These are phyloP conservation scores for Neurospora pannonica DNA, from an alignment of 495 filamentous ascomycete genomes.

Conservation along the genomic window DNA sequence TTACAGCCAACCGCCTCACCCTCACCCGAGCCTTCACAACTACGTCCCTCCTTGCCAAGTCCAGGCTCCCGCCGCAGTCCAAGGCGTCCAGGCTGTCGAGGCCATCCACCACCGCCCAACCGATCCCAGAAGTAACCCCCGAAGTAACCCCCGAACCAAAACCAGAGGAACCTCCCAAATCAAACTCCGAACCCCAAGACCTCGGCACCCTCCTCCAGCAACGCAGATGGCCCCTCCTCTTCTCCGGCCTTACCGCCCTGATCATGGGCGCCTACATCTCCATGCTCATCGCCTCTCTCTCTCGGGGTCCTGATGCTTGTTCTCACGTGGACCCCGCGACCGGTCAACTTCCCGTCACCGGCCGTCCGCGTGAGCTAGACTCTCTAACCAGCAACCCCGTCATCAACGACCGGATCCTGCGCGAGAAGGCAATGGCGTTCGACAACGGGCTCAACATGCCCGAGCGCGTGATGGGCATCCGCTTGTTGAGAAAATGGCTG, in stretches of 20 bases:
- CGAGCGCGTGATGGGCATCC: conserved; percentile 59
- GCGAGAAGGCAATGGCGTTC: conserved; percentile 16
- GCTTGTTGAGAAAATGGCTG: conserved; percentile 50
- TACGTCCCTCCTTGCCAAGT: conserved; percentile 1
- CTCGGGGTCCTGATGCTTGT: conserved; percentile 2
- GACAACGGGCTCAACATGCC: conserved; percentile 39
- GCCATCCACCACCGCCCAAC: neutral
- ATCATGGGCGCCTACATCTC: conserved; percentile 21
- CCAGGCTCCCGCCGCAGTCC: neutral
- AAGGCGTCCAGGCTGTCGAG: neutral
- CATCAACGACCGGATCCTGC: conserved; percentile 6
- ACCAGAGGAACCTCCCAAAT: neutral
- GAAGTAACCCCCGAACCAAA: neutral
- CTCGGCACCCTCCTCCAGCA: conserved; percentile 11
- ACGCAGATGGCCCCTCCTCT: conserved; percentile 17
- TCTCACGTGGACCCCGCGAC: neutral
- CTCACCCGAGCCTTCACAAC: conserved; percentile 2
- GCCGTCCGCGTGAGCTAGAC: conserved; percentile 8
- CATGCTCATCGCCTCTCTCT: conserved; percentile 19
- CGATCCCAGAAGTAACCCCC: neutral
- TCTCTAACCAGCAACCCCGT: neutral
- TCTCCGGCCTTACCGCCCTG: conserved; percentile 15
- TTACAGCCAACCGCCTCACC: neutral
- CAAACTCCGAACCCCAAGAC: conserved; percentile 1
- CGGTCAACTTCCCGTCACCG: conserved; percentile 1